Base-by-base conservation (phyloP, 2,329 filamentous ascomycete genomes). In the Coleophoma cylindrospora region DNA sequence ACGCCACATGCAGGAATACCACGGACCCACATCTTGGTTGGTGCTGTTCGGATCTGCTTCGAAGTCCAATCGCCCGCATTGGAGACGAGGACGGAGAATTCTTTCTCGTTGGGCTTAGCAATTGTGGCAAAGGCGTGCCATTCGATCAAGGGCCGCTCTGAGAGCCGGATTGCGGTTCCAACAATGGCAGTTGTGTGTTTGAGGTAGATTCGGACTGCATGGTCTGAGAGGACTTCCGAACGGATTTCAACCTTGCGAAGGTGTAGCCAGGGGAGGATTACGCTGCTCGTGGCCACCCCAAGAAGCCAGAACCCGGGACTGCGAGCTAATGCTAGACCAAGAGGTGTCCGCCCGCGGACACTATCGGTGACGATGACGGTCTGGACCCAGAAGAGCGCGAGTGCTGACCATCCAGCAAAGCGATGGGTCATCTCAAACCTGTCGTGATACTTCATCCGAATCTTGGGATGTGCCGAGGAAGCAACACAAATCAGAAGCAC, bases 41-140 rank as follows among this genome's bases (percentile, higher is more conserved):
- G 84, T 2, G 81, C 80, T 44, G 76, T 72, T 44, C 74, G 68
- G 66, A 91, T 89, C 50, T 80, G 77, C 33, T 74, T 70, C 21
- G 71, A 70, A 1, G 87, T 91, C 86, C 87, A 91, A 68, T 91
- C 86, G 19, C 87, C 87, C 3, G 85, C 86, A 56, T 84, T 85
- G 48, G 85, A 88, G 27, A 91, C 75, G 32, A 91, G 70, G 32
- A 87, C 72, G 0, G 84, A 88, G 68, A 85, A 89, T 13, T 80
- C 83, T 48, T 70, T 70, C 36, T 73, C 68, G 50, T 72, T 63
- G 2, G 78, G 74, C 52, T 81, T 76, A 1, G 86, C 82, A 53
- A 91, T 87, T 1, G 84, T 84, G 40, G 87, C 87, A 62, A 91
- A 91, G 0, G 83, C 80, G 68, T 91, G 87, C 75, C 85, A 89